Base-by-base conservation (phyloP, 2,329 filamentous ascomycete genomes). In the Aspergillus arachidicola region DNA sequence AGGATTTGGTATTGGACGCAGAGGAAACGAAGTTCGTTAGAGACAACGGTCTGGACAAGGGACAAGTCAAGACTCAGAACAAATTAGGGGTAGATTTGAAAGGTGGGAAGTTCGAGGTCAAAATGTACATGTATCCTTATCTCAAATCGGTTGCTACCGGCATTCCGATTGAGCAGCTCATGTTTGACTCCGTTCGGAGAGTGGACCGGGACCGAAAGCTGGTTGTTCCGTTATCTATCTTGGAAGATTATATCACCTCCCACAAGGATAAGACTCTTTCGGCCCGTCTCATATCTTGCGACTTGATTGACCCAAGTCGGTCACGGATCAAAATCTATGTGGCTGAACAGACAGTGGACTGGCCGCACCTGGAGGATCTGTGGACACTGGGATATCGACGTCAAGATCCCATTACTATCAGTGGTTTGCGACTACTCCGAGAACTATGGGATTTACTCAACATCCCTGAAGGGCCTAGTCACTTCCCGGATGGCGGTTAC, bases 261-360 rank as follows among this genome's bases (percentile, higher is more conserved):
- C 57, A 53, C 14, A 30, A 30, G 26, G 51, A 36, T 7, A 36
- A 43, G 41, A 60, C 58, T 41, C 21, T 55, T 21, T 36, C 23
- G 41, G 53, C 60, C 11, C 58, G 55, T 10, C 58, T 68, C 12
- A 14, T 67, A 1, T 66, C 66, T 21, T 64, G 62, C 19, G 67
- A 68, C 57, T 48, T 69, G n/a, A 26, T 62, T 55, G 43, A 64
- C 21, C 60, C 67, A 10, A 45, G 41, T n/a, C 46, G 64, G 23
- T 59, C 64, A 3, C 64, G 66, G 26, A 62, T 66, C 38, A 69
- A 69, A 43, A 56, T 65, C 38, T 69, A 69, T 38, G 30, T 65
- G 30, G 28, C 63, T 11, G 66, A 69, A 23, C 45, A 54, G 30
- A 43, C 45, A 26, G 66, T 69, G 11, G 51, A 57, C 3, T 59